Conservation (phyloP, 1,284 basidiomycete species). For the Serendipita sp. region DNA sequence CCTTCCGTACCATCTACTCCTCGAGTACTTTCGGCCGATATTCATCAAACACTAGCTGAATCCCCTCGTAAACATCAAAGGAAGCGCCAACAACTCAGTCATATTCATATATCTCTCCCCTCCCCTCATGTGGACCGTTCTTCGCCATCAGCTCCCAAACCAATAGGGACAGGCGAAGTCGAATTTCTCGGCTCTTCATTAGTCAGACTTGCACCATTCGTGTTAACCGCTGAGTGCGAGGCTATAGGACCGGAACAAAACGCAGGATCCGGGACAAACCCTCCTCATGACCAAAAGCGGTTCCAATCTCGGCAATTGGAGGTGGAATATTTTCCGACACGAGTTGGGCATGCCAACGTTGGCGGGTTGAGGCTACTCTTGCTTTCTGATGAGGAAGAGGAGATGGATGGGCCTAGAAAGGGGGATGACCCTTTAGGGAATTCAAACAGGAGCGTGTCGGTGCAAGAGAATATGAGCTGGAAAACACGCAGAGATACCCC, state of each 20-base stretch:
- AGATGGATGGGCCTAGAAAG: conserved; percentile 12
- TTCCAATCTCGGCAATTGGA: conserved; percentile 42
- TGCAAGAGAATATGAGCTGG: conserved; percentile 13
- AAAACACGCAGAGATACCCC: conserved; percentile 16
- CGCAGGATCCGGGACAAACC: background rate
- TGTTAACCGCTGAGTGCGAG: background rate
- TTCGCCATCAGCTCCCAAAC: background rate
- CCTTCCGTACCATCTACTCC: conserved; percentile 16
- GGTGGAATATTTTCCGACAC: conserved; percentile 40
- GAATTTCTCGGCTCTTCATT: background rate
- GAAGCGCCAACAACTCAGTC: conserved; percentile 1
- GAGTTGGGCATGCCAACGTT: conserved; percentile 39
- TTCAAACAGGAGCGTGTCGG: conserved; percentile 7
- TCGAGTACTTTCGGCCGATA: conserved; percentile 12
- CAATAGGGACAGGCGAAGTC: background rate
- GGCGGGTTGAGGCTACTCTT: conserved; percentile 52
- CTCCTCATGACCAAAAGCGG: conserved; percentile 16
- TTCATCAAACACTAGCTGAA: background rate
- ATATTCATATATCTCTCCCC: background rate
- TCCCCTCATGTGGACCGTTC: conserved; percentile 8
- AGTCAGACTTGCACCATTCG: background rate
- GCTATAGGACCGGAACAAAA: conserved; percentile 15
- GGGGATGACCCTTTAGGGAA: conserved; percentile 9
- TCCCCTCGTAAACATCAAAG: conserved; percentile 2
- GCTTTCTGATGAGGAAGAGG: conserved; percentile 38